Base-by-base conservation (phyloP, 495 filamentous ascomycete genomes). In the Penicillium arizonense region DNA sequence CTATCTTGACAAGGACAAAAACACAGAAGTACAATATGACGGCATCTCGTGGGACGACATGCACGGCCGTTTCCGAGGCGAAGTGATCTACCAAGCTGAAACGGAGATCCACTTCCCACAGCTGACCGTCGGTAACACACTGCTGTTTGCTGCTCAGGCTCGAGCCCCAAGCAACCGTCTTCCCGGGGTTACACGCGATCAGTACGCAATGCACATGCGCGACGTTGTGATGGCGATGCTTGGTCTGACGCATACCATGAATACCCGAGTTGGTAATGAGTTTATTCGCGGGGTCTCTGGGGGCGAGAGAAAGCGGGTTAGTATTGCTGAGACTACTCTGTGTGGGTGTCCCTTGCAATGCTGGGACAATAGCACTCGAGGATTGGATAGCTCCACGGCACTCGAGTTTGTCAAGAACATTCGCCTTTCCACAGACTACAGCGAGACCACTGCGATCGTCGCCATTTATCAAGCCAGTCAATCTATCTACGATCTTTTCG, bases 381-480 rank as follows among this genome's bases (percentile, higher is more conserved):
- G 89, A 55, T 66, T 95, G 21, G 90, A 95, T 62, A 87, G 82
- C 50, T 85, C 87, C 52, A 93, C 87, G 23, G 89, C 90, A 35
- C 69, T 93, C n/a, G 87, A 92, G 61, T 95, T 92, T 46, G 82
- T 83, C 53, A 85, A 81, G 65, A 86, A 82, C 4, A 63, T 95
- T 16, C 77, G 83, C 30, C 65, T 87, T 8, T 80, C 83, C 35
- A 87, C 85, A 4, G 81, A 89, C 38, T 71, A 89, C 45, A 78
- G 81, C 40, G 77, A 81, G 6, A 81, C 78, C 43, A 87, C 87
- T 10, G 82, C 84, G 30, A 75, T 82, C 41, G 88, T 94, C n/a
- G 87, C 90, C 7, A 87, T 94, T 56, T 94, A 96, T 65, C 90
- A 96, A 60, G 87, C 88, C 0, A 84, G 86, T 26, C 87, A 95